Evolutionary conservation across 331 rosid species (phyloP), one percentile per base, ranked within the genome.

Genomic region (Arachis monticola): DNA sequence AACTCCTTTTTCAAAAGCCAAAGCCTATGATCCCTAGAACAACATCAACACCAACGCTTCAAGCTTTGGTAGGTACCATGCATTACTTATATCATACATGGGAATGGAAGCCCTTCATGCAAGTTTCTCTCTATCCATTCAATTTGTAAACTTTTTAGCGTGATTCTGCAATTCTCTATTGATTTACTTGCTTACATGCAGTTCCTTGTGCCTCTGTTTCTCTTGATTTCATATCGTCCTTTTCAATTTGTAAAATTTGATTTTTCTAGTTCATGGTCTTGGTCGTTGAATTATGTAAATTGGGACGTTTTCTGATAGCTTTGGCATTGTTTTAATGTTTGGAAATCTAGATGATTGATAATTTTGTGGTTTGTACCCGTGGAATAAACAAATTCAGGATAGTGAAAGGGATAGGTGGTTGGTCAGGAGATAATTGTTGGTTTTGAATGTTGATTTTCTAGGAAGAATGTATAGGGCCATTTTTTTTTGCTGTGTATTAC

Each of bases 251-350:
- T n/a, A 6, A 40, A 14, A 0, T 17, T 17, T 17, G 38, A 11
- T 22, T 69, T 66, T 70, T 79, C 17, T 67, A n/a, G 74, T 73
- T 77, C 83, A 13, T 8, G 87, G 83, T 79, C 69, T 77, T 72
- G 83, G 67, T 73, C 77, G 31, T 69, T 7, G 47, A 60, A 62
- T 6, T 14, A 41, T 79, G 79, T 80, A 77, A 79, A 77, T 72
- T 38, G 55, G 47, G 77, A 82, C 75, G 82, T 73, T 85, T 74
- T 79, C 84, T 42, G 56, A 53, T 69, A 68, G 75, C 58, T 75
- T 62, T 70, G 57, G 56, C 22, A 17, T 17, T 17, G 22, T 17
- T 17, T 17, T 17, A 17, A 17, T 17, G 22, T 17, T 17, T 17
- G 22, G 22, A 17, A 17, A 17, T 17, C 22, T 17, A 17, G 22